Base-by-base conservation (phyloP, 1,284 basidiomycete genomes). In the Cutaneotrichosporon spelunceum region DNA sequence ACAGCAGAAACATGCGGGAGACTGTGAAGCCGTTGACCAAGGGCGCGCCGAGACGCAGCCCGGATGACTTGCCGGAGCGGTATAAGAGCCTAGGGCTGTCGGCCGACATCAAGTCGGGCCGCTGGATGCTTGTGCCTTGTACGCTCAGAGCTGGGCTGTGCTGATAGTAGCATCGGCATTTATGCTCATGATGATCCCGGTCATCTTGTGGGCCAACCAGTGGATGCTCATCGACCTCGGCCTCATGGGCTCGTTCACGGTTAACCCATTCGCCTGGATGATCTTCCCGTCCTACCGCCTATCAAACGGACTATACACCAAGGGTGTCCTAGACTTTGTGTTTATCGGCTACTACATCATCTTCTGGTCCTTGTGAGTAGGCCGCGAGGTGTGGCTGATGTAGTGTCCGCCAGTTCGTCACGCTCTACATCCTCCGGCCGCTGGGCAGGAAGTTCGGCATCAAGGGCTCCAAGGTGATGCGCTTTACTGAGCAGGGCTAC, bases 321-420 rank as follows among this genome's bases (percentile, higher is more conserved):
- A 95, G 78, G 85, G 87, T 21, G 88, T 85, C 70, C 79, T 84
- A 69, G 96, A 99, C 76, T 70, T 96, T 8, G 75, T 84, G 21
- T 99, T 99, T 80, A 76, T 98, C 52, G 83, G 83, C 4, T 97
- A 93, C 79, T 85, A 96, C 77, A 83, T 98, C 76, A 82, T 99
- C 48, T 88, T 97, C 69, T 99, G 90, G 81, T 95, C 92, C 1
- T 91, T 93, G 77, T 79, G 50, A 66, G 75, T 70, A 10, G 11
- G 26, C 57, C 2, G 5, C 14, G 42, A 33, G 33, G 10, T 19
- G 19, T 39, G 34, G 16, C 29, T n/a, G 44, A 26, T 7, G 19
- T 48, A 79, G 77, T 75, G 74, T 96, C 33, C 87, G 96, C 36
- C 93, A 98, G 79, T 77, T 83, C 34, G 78, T 93, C 69, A 87